A percentile compares a stretch with the other conserved stretches of the same genome.
Conservation (phyloP, 345 rosid species). For the Citrus medica region DNA sequence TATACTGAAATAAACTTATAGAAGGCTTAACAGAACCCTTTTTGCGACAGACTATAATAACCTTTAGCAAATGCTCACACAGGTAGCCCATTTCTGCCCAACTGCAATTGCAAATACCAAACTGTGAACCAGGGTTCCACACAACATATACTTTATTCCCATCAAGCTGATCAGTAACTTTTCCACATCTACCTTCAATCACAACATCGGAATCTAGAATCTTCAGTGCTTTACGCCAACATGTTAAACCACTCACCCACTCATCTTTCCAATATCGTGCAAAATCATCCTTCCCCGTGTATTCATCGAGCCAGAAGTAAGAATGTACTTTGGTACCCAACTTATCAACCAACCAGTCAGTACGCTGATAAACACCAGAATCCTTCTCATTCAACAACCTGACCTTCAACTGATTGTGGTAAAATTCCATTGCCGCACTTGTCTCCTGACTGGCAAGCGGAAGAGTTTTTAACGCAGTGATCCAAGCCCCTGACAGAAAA, state of each 20-base stretch:
- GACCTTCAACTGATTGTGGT: slow-evolving; percentile 79
- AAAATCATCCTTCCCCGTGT: slow-evolving; percentile 73
- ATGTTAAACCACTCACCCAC: slow-evolving; percentile 84
- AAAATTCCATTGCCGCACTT: slow-evolving; percentile 85
- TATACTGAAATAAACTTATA: slow-evolving; percentile 55
- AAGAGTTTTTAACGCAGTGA: slow-evolving; percentile 48
- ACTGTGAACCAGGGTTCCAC: slow-evolving; percentile 79
- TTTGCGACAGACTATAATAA: slow-evolving; percentile 36
- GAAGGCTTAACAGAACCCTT: slow-evolving; percentile 46
- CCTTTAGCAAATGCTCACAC: slow-evolving; percentile 79
- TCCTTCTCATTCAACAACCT: slow-evolving; percentile 74
- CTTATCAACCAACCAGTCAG: slow-evolving; percentile 96
- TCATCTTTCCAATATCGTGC: slow-evolving; percentile 82
- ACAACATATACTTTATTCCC: slow-evolving; percentile 54
- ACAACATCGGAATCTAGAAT: slow-evolving; percentile 68
- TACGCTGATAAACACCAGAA: slow-evolving; percentile 57
- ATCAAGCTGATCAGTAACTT: slow-evolving; percentile 52
- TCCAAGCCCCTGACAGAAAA: slow-evolving; percentile 60
- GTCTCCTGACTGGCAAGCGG: slow-evolving; percentile 88
- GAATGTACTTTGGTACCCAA: slow-evolving; percentile 89
- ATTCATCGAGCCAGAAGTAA: slow-evolving; percentile 95
- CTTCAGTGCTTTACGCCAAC: slow-evolving; percentile 72
- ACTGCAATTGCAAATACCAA: slow-evolving; percentile 68
- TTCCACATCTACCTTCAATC: slow-evolving; percentile 52
- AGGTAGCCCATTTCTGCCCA: slow-evolving; percentile 85